Percentiles rank a stretch among this genome's conserved stretches.
phyloP scores from a whole-genome alignment of 1,284 basidiomycete species.

The Agaricales sp. region DNA sequence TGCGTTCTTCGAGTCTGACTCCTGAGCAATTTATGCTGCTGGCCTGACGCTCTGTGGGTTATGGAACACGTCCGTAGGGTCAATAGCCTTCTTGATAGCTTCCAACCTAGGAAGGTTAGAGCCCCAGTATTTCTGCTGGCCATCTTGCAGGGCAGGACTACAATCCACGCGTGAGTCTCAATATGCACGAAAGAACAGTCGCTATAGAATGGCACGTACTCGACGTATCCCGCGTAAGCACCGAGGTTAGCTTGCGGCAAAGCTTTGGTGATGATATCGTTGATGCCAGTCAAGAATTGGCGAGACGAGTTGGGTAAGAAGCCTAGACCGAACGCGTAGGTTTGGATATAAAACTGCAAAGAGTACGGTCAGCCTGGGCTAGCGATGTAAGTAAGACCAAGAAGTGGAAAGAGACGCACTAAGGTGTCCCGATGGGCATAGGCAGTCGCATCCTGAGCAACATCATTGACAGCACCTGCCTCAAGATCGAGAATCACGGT shows the following conservation, averaged over 20 bases:
- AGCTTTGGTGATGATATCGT: slow-evolving; percentile 6
- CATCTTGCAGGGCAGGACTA: slow-evolving; percentile 5
- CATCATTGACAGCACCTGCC: slow-evolving; percentile 13
- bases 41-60: slow-evolving; percentile 13
- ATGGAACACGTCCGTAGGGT: slow-evolving; percentile 12
- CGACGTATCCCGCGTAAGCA: slow-evolving; percentile 14
- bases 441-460: slow-evolving; percentile 12
- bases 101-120: slow-evolving; percentile 11
- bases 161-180: neutral
- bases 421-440: slow-evolving; percentile 13
- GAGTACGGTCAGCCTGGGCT: neutral
- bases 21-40: neutral
- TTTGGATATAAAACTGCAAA: slow-evolving; percentile 13
- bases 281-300: slow-evolving; percentile 10
- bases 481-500: slow-evolving; percentile 14
- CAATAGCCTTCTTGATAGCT: slow-evolving; percentile 11
- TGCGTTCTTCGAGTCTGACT: too few species aligned
- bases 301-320: slow-evolving; percentile 8
- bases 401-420: slow-evolving; percentile 1
- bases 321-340: slow-evolving; percentile 11
- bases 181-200: neutral
- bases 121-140: slow-evolving; percentile 12
- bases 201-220: slow-evolving; percentile 7
- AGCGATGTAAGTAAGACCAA: neutral
- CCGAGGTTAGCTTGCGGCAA: slow-evolving; percentile 11